Base-by-base conservation (phyloP, 495 filamentous ascomycete genomes). In the Aspergillus carlsbadensis region DNA sequence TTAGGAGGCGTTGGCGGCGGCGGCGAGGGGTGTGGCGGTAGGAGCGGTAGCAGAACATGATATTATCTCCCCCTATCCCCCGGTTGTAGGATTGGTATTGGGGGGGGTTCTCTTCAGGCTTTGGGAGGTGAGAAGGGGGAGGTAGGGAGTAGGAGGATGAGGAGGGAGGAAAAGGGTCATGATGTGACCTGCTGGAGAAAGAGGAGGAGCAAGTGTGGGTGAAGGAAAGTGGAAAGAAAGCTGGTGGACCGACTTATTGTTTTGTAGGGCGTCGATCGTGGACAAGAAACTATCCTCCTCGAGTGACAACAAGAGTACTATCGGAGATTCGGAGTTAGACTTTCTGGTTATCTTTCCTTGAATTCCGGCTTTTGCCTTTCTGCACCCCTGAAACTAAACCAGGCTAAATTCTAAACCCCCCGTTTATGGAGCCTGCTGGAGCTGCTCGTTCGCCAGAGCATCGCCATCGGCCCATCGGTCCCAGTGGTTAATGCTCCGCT, bases 1-100 rank as follows among this genome's bases (percentile, higher is more conserved):
- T 18, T 5, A 85, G 52, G 15, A 86, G 55, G 45, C 80, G 59
- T 22, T 40, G 58, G 61, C 74, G 61, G n/a, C 84, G 58, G 45
- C 79, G 62, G 48, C 47, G 47, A 4, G 26, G 26, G 34, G 33
- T 21, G n/a, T 57, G 59, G 36, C 48, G 63, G 49, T 53, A 77
- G 26, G 17, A 81, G 52, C 37, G 72, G 64, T 48, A 57, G 54
- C 70, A 52, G 52, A 86, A 62, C 59, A 89, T 54, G 31, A 8
- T 52, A 37, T 35, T 51, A 21, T 26, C 7, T 31, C 29, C 20
- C 29, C 44, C 35, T 37, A n/a, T 44, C 14, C 36, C n/a, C 31
- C 31, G 15, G 15, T 21, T 14, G 14, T 39, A 20, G 17, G 22
- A 22, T 10, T 1, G 22, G 42, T n/a, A 44, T 22, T 13, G 15